phyloP scores from a whole-genome alignment of 1,139 yeast species.

The Scheffersomyces segobiensis region DNA sequence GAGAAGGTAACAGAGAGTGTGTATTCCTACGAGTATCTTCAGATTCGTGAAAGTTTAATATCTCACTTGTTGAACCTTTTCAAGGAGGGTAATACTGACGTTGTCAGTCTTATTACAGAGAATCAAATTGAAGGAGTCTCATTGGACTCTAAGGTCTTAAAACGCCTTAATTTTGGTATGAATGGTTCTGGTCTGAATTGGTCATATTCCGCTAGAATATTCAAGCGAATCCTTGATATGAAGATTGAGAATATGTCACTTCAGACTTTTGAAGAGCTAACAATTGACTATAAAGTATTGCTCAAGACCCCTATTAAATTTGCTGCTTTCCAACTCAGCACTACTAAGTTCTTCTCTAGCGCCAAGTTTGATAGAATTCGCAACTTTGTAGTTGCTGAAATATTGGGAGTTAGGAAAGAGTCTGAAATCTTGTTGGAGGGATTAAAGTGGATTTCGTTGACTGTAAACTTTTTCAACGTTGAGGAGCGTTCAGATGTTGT shows the following conservation, averaged over 20 bases:
- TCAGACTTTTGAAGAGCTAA: slow-evolving; percentile 24
- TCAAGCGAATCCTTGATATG: slow-evolving; percentile 20
- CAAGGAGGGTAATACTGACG: slow-evolving; percentile 1
- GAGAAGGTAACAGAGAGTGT: slow-evolving; percentile 1
- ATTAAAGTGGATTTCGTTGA: slow-evolving; percentile 46
- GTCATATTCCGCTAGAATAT: slow-evolving; percentile 29
- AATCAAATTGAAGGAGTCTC: neutral
- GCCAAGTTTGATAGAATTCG: slow-evolving; percentile 52
- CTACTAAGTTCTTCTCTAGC: slow-evolving; percentile 34
- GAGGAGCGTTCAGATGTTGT: slow-evolving; percentile 37
- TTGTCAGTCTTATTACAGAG: neutral
- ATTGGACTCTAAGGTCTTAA: neutral
- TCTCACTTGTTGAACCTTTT: neutral
- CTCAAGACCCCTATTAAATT: slow-evolving; percentile 36
- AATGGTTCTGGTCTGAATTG: neutral
- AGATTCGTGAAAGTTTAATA: slow-evolving; percentile 3
- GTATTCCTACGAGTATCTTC: slow-evolving; percentile 5
- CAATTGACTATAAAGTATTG: slow-evolving; percentile 30
- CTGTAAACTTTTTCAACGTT: slow-evolving; percentile 47
- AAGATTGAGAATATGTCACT: slow-evolving; percentile 30
- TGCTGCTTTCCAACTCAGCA: slow-evolving; percentile 37
- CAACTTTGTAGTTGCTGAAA: slow-evolving; percentile 63
- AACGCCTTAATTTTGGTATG: neutral
- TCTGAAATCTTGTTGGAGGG: slow-evolving; percentile 43
- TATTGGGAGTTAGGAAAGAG: slow-evolving; percentile 52